Base-by-base conservation (phyloP, 768 basidiomycete genomes). In the Suillus decipiens region DNA sequence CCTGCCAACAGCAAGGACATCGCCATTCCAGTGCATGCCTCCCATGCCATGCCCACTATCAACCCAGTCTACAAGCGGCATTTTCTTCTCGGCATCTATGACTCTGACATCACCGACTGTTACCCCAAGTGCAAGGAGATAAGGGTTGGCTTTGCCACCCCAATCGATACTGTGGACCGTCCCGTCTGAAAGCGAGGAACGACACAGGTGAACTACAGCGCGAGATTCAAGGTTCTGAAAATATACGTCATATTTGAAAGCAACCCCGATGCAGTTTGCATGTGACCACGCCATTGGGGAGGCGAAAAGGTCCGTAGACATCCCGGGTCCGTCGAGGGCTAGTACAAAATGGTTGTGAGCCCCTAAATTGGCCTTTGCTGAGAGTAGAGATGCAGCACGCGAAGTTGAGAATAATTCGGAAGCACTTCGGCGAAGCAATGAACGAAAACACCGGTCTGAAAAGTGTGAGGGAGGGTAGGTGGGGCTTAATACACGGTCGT, bases 301-400 rank as follows among this genome's bases (percentile, higher is more conserved):
- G 3, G 86, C 83, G 59, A 84, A 82, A 10, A 80, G 75, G 64
- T 87, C 81, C 7, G 75, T 72, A 9, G 83, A 79, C 31, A 89
- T 82, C 4, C 86, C 87, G 0, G 88, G 88, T 15, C 85, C 86
- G 67, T 89, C 88, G n/a, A 89, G 77, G 0, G 84, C 82, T 67
- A 88, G 78, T 2, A 82, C 65, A 68, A 84, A 86, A 61, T 88
- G 85, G 60, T 79, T 80, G 51, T 79, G 79, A 63, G 79, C 76
- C 43, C 77, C 83, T 9, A 89, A 77, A 68, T 89, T 84, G 45
- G 86, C 81, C n/a, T 77, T 79, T 4, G 86, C 85, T 6, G 88
- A 89, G 14, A 82, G 78, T 63, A 74, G 53, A 51, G 78, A 70
- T 59, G 68, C 64, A 14, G 61, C 54, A 2, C 71, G 70, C 4